These are phyloP conservation scores for Juncus inflexus DNA, from an alignment of 176 grass and related monocot species.

Conservation along the genomic window DNA sequence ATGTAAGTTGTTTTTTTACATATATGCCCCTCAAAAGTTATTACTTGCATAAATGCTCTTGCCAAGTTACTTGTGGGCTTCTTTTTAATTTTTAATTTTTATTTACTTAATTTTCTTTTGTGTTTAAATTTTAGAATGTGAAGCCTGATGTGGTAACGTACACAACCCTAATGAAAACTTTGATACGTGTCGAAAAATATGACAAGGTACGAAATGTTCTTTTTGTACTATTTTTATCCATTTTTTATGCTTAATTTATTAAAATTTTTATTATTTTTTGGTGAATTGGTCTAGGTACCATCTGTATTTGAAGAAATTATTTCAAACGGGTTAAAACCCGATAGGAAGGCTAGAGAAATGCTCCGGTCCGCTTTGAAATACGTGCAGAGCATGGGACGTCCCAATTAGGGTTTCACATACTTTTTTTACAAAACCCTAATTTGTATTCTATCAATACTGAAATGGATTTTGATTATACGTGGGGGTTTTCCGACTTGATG, in stretches of 20 bases:
- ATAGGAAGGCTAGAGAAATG: constrained; percentile 95
- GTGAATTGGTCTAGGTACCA: constrained; percentile 55
- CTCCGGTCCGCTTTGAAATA: constrained; percentile 87
- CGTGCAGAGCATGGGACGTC: constrained; percentile 51
- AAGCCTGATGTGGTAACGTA: constrained; percentile 98
- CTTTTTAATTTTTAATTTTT: constrained; percentile 1
- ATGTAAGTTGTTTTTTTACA: constrained; percentile 40
- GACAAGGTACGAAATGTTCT: constrained; percentile 56
- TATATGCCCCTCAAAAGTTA: background rate
- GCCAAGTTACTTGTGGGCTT: background rate
- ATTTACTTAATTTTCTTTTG: background rate
- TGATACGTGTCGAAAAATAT: constrained; percentile 94
- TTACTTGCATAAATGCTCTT: constrained; percentile 11
- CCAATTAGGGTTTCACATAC: constrained; percentile 13
- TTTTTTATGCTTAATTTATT: constrained; percentile 8
- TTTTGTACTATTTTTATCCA: constrained; percentile 5
- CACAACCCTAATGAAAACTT: constrained; percentile 93
- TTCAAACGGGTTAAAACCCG: constrained; percentile 78
- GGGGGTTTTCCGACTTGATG: background rate
- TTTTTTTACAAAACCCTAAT: background rate
- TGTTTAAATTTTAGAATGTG: constrained; percentile 44
- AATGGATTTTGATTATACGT: background rate
- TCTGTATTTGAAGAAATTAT: constrained; percentile 96
- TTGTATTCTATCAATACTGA: background rate
- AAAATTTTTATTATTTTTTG: constrained; percentile 5